A percentile compares a stretch with the other conserved stretches of the same genome.
Conservation (phyloP, 345 rosid genomes). For the Gossypium turneri region DNA sequence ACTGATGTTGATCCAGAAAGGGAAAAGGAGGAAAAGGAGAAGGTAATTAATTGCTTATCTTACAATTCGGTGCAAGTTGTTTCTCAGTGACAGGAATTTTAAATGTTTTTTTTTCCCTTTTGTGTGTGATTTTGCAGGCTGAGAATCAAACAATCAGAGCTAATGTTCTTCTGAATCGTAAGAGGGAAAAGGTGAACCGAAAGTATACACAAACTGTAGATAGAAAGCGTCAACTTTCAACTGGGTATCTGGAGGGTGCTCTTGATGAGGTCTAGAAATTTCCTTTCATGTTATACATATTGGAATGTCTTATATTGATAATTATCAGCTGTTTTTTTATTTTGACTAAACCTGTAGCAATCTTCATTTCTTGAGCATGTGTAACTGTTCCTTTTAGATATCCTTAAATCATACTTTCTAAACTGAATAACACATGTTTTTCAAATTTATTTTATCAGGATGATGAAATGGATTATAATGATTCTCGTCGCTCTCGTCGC, state of each 20-base stretch:
- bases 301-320: background rate
- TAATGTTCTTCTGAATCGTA: slow-evolving; percentile 74
- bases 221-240: slow-evolving; percentile 77
- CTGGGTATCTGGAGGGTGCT: slow-evolving; percentile 91
- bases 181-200: slow-evolving; percentile 79
- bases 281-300: slow-evolving; percentile 4
- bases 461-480: slow-evolving; percentile 79
- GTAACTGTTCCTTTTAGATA: background rate
- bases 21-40: slow-evolving; percentile 96
- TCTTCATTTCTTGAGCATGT: background rate
- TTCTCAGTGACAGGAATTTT: background rate
- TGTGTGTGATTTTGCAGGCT: slow-evolving; percentile 48
- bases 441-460: slow-evolving; percentile 45
- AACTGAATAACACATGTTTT: slow-evolving; percentile 7
- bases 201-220: slow-evolving; percentile 72
- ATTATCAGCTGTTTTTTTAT: background rate
- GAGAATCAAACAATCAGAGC: slow-evolving; percentile 93
- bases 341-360: background rate
- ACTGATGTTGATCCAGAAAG: slow-evolving; percentile 99
- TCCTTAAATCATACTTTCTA: background rate
- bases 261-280: slow-evolving; percentile 78
- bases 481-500: slow-evolving; percentile 66
- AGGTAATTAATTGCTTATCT: slow-evolving; percentile 43
- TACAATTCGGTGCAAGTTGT: background rate
- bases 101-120: slow-evolving; percentile 2